These are phyloP conservation scores for Apiosordaria backusii DNA, from an alignment of 495 filamentous ascomycete genomes.

Conservation along the genomic window DNA sequence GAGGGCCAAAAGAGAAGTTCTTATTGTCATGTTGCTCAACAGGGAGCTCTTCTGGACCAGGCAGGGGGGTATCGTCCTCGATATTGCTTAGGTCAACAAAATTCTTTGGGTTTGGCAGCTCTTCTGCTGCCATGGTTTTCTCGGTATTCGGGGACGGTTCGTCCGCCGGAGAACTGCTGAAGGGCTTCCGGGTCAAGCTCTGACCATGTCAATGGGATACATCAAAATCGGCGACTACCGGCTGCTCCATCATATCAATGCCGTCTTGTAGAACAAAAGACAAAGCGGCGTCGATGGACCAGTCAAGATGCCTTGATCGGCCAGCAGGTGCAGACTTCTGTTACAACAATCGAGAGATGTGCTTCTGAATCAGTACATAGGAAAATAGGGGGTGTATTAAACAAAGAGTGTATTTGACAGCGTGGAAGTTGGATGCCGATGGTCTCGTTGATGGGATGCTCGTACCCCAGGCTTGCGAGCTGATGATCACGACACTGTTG, in stretches of 20 bases:
- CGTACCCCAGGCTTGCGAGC: no score
- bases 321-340: neutral
- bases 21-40: neutral
- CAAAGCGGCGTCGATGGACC: neutral
- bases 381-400: neutral
- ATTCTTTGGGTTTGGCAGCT: neutral
- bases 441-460: no score
- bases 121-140: neutral
- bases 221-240: neutral
- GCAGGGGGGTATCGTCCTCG: neutral
- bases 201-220: neutral
- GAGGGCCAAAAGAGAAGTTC: conserved; percentile 13
- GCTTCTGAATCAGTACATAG: neutral
- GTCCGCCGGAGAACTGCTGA: neutral
- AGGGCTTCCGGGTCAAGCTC: neutral
- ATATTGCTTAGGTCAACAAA: neutral
- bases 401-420: neutral
- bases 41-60: neutral
- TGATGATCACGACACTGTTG: no score
- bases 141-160: neutral
- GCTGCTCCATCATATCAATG: neutral
- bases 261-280: neutral
- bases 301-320: neutral
- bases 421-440: no score
- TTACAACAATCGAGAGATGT: neutral